Base-by-base conservation (phyloP, 305 asterid species). In the Solanum hybrid region DNA sequence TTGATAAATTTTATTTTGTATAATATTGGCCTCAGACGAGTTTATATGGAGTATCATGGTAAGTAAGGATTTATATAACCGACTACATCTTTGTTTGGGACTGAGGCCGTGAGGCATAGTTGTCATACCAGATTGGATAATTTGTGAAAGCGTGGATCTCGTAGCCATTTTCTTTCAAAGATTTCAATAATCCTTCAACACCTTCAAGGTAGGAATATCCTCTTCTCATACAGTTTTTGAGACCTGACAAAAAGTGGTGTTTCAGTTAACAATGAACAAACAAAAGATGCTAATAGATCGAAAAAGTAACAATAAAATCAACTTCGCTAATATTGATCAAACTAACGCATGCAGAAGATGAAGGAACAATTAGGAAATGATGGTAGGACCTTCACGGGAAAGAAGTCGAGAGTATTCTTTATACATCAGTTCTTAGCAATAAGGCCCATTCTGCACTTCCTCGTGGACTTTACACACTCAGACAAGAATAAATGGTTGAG, bases 81-180 rank as follows among this genome's bases (percentile, higher is more conserved):
- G 2, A 37, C 34, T 12, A 20, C 86, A 37, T n/a, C 57, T 36
- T 11, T n/a, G 33, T 79, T 79, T 37, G 61, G 61, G 61, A 36
- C 22, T 11, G 3, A 79, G 42, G 3, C n/a, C 34, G 8, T 8
- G 13, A 76, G 57, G 6, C 2, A 16, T 79, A 22, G 86, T 79
- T 36, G 86, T 51, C 93, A 86, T 93, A 96, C 99, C 99, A 97
- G 88, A 93, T 90, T 73, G 99, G 99, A 92, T 97, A 97, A 92
- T 97, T 97, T 31, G 99, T 96, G 73, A 94, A 91, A 91, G 99
- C 90, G 82, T 97, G 99, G 94, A 97, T 95, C 87, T 97, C 99
- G 69, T 95, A 96, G 91, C 99, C 99, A 91, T 92, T 93, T 86
- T 89, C 91, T 95, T 96, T 96, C 85, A 97, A 93, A 93, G 93